Percentiles rank a stretch among this genome's conserved stretches.
phyloP scores from a whole-genome alignment of 2,329 filamentous ascomycete species.

The Rhytidhysteron rufulum region DNA sequence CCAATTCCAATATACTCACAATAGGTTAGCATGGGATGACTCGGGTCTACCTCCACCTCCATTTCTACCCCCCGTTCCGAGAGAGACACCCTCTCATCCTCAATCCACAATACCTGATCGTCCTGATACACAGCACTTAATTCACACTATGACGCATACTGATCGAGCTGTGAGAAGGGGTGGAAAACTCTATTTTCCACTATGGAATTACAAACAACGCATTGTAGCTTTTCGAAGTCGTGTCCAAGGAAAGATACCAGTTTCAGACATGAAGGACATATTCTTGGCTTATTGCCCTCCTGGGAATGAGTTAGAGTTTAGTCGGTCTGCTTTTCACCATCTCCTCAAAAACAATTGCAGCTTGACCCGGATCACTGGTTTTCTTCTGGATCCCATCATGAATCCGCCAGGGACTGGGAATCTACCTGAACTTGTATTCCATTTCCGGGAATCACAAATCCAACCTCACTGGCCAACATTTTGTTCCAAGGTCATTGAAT shows the following conservation, averaged over 20 bases:
- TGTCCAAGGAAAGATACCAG: too few relatives aligned
- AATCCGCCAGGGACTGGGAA: slow-evolving; percentile 1
- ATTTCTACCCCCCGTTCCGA: too few relatives aligned
- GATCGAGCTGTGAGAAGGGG: too few relatives aligned
- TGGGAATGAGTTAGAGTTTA: slow-evolving; percentile 2
- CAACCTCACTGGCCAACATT: neutral
- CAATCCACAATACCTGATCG: too few relatives aligned
- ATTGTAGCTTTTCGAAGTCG: neutral
- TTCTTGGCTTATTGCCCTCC: slow-evolving; percentile 1
- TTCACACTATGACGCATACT: too few relatives aligned
- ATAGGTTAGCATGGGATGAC: too few relatives aligned
- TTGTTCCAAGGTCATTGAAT: neutral
- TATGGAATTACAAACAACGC: neutral
- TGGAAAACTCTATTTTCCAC: too few relatives aligned
- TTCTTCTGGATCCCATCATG: slow-evolving; percentile 4
- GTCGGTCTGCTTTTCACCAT: slow-evolving; percentile 11
- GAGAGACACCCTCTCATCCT: too few relatives aligned
- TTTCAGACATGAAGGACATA: neutral
- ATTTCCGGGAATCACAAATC: neutral
- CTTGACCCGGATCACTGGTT: slow-evolving; percentile 2
- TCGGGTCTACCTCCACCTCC: too few relatives aligned
- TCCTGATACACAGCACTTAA: too few relatives aligned
- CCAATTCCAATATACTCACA: too few relatives aligned
- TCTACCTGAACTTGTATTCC: neutral
- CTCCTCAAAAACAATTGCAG: slow-evolving; percentile 5